These are phyloP conservation scores for Hypholoma fasciculare DNA, from an alignment of 768 basidiomycete species.

Conservation along the genomic window DNA sequence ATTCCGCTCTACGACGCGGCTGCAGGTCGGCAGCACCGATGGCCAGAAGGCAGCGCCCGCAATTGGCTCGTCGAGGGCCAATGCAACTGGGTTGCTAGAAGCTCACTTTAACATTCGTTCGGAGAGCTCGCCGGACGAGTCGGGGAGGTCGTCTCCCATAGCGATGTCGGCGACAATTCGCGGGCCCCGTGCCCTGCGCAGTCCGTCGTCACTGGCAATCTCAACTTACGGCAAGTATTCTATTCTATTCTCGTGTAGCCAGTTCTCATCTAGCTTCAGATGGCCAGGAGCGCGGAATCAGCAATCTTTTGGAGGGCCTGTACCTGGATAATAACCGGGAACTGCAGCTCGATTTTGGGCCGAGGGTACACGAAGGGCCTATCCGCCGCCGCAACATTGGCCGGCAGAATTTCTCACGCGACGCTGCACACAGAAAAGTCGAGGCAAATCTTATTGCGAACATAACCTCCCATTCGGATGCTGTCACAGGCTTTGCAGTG, in stretches of 20 bases:
- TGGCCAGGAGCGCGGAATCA: conserved; percentile 88
- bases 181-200: conserved; percentile 44
- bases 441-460: conserved; percentile 86
- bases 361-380: conserved; percentile 80
- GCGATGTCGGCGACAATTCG: conserved; percentile 60
- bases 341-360: conserved; percentile 89
- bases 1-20: conserved; percentile 54
- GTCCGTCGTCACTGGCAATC: conserved; percentile 57
- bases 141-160: conserved; percentile 78
- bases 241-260: conserved; percentile 29
- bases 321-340: conserved; percentile 88
- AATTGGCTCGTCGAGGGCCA: conserved; percentile 81
- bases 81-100: conserved; percentile 82
- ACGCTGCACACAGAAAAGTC: conserved; percentile 55
- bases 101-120: conserved; percentile 66
- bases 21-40: conserved; percentile 73
- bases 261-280: conserved; percentile 44
- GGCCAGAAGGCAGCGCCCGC: conserved; percentile 89
- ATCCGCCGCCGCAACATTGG: conserved; percentile 73
- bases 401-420: conserved; percentile 70
- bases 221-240: conserved; percentile 57
- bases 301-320: conserved; percentile 83
- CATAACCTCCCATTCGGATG: conserved; percentile 78
- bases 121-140: conserved; percentile 68
- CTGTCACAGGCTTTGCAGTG: conserved; percentile 78